Evolutionary conservation across 208 protist genomes (phyloP), one percentile per base, ranked within the genome.

Genomic region (Wallacemonas rigidus): DNA sequence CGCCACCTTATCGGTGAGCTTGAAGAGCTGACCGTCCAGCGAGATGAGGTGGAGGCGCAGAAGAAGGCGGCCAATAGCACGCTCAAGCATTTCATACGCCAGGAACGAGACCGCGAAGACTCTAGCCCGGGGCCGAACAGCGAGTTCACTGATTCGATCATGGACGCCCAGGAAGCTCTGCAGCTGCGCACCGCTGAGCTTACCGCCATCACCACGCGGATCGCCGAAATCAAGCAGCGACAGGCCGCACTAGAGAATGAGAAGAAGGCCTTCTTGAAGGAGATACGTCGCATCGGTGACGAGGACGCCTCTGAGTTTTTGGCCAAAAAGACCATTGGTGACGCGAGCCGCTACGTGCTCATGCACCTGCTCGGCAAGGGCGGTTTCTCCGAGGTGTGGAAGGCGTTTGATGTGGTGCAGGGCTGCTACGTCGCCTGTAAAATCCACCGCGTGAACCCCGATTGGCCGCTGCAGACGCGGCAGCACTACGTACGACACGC

Each of bases 321-420:
- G 50, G 74, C 74, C 0, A 72, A 79, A 41, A 58, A 74, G 4
- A 74, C 79, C 38, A 81, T 94, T 69, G 89, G 86, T 15, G 79
- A 88, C 45, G 47, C 76, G 2, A 68, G 80, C 63, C 85, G 86
- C 41, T 98, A 98, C 71, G 70, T 98, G 14, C 72, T 98, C 58
- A 82, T 98, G 75, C 78, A 86, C 45, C 83, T 99, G 51, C 82
- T 98, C 36, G 97, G 97, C 58, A 98, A 97, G 72, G 97, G 97
- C 35, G 97, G 97, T 17, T 99, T 98, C 75, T 95, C 87, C 12
- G 96, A 99, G 85, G 97, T 99, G 60, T 98, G 93, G 85, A 95
- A 97, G 74, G 95, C 91, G 7, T 98, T 93, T 71, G 96, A 98
- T 76, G 63, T 97, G 14, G 62, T 86, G 26, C 85, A 94, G 12